Conservation (phyloP, 345 rosid genomes). For the Anastatica hierochuntica region DNA sequence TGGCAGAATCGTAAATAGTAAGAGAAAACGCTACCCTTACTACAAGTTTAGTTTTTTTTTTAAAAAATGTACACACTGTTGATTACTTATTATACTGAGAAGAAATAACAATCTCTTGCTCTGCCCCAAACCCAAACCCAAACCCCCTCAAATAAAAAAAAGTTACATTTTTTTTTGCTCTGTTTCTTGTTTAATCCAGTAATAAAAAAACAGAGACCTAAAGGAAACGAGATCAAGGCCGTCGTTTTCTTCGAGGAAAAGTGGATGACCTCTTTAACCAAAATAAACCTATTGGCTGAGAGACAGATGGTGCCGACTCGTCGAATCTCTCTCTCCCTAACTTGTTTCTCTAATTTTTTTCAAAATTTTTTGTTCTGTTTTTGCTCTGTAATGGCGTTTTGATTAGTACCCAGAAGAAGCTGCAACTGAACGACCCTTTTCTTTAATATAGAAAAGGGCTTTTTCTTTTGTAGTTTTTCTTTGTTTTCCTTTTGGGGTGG, state of each 20-base stretch:
- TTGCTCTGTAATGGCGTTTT: constrained; percentile 33
- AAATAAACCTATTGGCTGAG: constrained; percentile 11
- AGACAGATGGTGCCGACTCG: constrained; percentile 7
- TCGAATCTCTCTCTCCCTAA: constrained; percentile 17
- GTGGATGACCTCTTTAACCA: constrained; percentile 6
- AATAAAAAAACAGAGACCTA: constrained; percentile 16
- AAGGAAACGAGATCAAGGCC: constrained; percentile 22
- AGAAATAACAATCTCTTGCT: constrained; percentile 19
- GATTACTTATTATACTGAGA: neutral
- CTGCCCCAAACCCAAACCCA: constrained; percentile 32
- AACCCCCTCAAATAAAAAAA: constrained; percentile 10
- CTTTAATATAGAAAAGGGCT: neutral
- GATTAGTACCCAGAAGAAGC: constrained; percentile 5
- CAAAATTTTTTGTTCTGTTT: constrained; percentile 18
- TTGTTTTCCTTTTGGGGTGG: neutral
- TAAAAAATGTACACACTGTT: too few relatives aligned
- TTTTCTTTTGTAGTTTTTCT: neutral
- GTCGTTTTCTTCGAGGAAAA: constrained; percentile 21
- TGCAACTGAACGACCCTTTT: too few relatives aligned
- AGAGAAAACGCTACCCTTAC: constrained; percentile 4
- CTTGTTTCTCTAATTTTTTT: neutral
- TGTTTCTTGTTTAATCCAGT: constrained; percentile 30
- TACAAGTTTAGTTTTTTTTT: too few relatives aligned
- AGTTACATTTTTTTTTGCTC: constrained; percentile 5
- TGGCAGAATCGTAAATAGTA: constrained; percentile 16